Evolutionary conservation across 176 grass and related monocot species (phyloP).

Genomic region (Alopecurus myosuroides): DNA sequence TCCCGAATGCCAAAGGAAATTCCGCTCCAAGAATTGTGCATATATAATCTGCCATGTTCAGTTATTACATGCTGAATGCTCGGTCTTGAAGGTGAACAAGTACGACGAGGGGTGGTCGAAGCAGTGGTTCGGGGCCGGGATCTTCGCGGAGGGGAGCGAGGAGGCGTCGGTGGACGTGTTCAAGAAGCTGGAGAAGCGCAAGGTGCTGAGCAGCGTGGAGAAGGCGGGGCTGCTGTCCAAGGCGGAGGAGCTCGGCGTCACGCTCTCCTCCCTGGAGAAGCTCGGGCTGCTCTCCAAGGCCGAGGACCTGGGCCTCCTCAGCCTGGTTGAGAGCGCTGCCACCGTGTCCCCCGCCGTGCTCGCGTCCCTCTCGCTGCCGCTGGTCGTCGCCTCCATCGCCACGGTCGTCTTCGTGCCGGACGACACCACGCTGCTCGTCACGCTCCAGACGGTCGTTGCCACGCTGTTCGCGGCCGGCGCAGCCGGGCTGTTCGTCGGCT

Average conservation of each 20-base stretch:
- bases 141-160: conserved; percentile 89
- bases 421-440: conserved; percentile 70
- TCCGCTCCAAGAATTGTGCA: background rate
- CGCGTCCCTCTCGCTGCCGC: conserved; percentile 81
- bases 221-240: conserved; percentile 90
- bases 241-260: conserved; percentile 84
- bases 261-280: conserved; percentile 79
- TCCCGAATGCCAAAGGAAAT: background rate
- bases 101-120: conserved; percentile 91
- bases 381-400: conserved; percentile 68
- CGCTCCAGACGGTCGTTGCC: conserved; percentile 46
- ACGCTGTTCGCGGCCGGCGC: conserved; percentile 40
- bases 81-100: conserved; percentile 63
- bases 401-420: conserved; percentile 74
- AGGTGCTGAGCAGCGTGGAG: conserved; percentile 85
- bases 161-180: conserved; percentile 79
- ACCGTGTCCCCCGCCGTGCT: conserved; percentile 59
- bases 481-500: conserved; percentile 67
- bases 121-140: conserved; percentile 87
- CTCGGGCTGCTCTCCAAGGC: conserved; percentile 82
- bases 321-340: conserved; percentile 73
- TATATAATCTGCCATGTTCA: background rate
- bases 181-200: conserved; percentile 84
- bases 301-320: conserved; percentile 90
- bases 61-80: background rate